Evolutionary conservation across 2,329 filamentous ascomycete genomes (phyloP).

Genomic region (Colletotrichum brevisporum): DNA sequence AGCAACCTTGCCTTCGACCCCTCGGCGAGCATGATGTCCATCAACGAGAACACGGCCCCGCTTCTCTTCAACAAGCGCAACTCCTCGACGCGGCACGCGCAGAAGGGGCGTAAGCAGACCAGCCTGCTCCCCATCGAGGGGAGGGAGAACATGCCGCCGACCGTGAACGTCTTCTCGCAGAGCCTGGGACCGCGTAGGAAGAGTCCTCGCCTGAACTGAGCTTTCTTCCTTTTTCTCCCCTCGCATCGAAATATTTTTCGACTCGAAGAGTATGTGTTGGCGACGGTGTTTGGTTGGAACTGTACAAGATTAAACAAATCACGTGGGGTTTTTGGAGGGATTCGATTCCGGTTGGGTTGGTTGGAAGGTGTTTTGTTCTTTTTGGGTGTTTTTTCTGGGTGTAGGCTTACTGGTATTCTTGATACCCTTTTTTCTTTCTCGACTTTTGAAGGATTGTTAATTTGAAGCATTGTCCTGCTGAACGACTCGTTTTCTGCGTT

Average conservation of each 20-base stretch:
- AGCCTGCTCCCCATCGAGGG: constrained; percentile 57
- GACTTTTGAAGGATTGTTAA: constrained; percentile 25
- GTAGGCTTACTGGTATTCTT: constrained; percentile 40
- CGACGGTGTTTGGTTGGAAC: constrained; percentile 12
- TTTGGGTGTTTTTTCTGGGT: constrained; percentile 13
- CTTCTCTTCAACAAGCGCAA: constrained; percentile 58
- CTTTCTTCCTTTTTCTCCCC: no score
- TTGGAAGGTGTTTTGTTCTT: background rate
- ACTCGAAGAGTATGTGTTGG: no score
- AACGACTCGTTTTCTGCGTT: no score
- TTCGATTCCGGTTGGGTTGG: no score
- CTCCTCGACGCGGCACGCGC: constrained; percentile 51
- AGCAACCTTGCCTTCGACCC: constrained; percentile 63
- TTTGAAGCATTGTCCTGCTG: constrained; percentile 5
- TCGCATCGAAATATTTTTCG: no score
- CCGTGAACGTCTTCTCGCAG: constrained; percentile 56
- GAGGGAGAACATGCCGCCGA: constrained; percentile 65
- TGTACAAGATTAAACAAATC: constrained; percentile 12
- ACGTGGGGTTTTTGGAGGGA: no score
- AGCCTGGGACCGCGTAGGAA: constrained; percentile 64
- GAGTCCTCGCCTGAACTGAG: constrained; percentile 64
- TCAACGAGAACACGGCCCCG: constrained; percentile 60
- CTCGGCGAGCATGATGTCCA: constrained; percentile 57
- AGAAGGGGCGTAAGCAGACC: constrained; percentile 52
- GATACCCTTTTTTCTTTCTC: constrained; percentile 33